These are phyloP conservation scores for Xylaria arbuscula DNA, from an alignment of 2,329 filamentous ascomycete genomes.

Conservation along the genomic window DNA sequence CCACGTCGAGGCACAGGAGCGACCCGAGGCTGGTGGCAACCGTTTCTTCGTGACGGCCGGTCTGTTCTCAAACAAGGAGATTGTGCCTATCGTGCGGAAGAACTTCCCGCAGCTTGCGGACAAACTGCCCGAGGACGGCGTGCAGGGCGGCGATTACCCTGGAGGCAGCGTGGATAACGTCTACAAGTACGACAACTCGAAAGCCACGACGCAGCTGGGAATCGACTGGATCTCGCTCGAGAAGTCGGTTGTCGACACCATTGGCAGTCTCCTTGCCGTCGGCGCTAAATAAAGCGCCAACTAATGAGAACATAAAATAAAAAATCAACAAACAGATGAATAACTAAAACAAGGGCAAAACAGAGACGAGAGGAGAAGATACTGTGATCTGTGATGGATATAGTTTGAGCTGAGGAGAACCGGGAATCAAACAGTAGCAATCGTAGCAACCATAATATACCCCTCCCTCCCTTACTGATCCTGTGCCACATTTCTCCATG, in stretches of 20 bases:
- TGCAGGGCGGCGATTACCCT: conserved; percentile 57
- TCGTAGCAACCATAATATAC: background rate
- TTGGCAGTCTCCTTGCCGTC: conserved; percentile 70
- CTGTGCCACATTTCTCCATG: conserved; percentile 16
- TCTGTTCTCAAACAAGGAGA: conserved; percentile 58
- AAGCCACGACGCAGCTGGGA: conserved; percentile 68
- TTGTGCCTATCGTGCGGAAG: conserved; percentile 57
- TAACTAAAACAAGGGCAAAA: conserved; percentile 5
- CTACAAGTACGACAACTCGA: conserved; percentile 68
- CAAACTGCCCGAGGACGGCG: conserved; percentile 58
- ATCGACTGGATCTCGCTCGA: conserved; percentile 72
- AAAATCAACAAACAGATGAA: background rate
- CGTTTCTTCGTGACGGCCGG: conserved; percentile 63
- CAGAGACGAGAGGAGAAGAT: background rate
- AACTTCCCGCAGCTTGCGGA: conserved; percentile 64
- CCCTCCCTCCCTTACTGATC: conserved; percentile 7
- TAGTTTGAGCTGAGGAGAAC: background rate
- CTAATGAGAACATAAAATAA: background rate
- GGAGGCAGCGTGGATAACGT: conserved; percentile 51
- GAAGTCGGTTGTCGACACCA: conserved; percentile 70
- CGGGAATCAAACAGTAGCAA: background rate
- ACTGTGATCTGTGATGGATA: background rate
- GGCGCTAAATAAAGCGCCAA: conserved; percentile 36
- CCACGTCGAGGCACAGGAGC: conserved; percentile 64
- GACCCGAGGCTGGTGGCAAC: conserved; percentile 59